Conservation (phyloP, 2,329 filamentous ascomycete species). For the Pseudocercospora fijiensis region DNA sequence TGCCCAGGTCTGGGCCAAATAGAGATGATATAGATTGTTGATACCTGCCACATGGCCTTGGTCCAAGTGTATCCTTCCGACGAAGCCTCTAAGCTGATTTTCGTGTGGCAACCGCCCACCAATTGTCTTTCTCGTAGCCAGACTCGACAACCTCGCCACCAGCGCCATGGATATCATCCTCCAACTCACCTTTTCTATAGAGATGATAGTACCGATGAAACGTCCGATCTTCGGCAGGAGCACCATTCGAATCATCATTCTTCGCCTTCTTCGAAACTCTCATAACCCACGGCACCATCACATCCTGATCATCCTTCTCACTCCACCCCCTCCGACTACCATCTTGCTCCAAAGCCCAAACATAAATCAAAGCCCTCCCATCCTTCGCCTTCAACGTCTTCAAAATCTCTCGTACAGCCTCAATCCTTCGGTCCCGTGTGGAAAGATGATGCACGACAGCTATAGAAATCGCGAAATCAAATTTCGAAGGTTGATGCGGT, state of each 20-base stretch:
- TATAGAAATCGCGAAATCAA: conserved; percentile 91
- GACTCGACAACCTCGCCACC: conserved; percentile 74
- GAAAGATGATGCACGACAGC: conserved; percentile 94
- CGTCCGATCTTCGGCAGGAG: conserved; percentile 47
- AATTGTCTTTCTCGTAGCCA: conserved; percentile 97
- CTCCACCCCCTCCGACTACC: conserved; percentile 85
- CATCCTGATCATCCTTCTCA: conserved; percentile 78
- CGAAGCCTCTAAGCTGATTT: background rate
- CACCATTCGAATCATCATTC: conserved; percentile 17
- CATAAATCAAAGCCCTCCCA: conserved; percentile 73
- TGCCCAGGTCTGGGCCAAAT: background rate
- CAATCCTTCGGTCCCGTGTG: conserved; percentile 68
- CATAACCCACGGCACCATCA: conserved; percentile 94
- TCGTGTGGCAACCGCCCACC: conserved; percentile 67
- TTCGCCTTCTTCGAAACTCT: conserved; percentile 39
- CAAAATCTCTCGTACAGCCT: conserved; percentile 71
- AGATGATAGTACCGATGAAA: conserved; percentile 94
- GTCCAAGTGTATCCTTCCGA: no score
- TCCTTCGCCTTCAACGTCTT: conserved; percentile 54
- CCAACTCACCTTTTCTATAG: conserved; percentile 82
- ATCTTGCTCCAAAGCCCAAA: conserved; percentile 94
- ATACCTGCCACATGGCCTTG: background rate
- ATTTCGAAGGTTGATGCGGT: conserved; percentile 65
- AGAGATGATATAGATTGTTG: conserved; percentile 27
- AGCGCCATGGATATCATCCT: conserved; percentile 70